phyloP scores from a whole-genome alignment of 2,329 filamentous ascomycete genomes.

The Epichloe elymi region DNA sequence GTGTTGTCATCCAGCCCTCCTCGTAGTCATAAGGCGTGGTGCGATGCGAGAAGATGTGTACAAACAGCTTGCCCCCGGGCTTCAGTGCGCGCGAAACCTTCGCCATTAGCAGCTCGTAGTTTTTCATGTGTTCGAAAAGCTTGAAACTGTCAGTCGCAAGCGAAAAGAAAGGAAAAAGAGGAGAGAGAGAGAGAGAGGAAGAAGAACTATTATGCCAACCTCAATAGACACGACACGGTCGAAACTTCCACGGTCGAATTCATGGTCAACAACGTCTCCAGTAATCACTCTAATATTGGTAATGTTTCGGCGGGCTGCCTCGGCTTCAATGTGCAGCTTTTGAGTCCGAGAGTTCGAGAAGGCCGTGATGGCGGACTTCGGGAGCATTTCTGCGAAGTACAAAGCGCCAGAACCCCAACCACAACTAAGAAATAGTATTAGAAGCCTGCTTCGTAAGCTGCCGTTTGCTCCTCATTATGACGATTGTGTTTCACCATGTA shows the following conservation, averaged over 20 bases:
- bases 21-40: conserved; percentile 58
- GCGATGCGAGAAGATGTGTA: conserved; percentile 54
- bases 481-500: not conserved
- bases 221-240: conserved; percentile 57
- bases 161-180: too few species aligned
- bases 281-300: conserved; percentile 51
- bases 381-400: conserved; percentile 53
- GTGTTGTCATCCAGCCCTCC: conserved; percentile 59
- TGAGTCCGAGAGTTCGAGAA: conserved; percentile 60
- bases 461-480: not conserved
- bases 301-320: conserved; percentile 42
- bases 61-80: conserved; percentile 52
- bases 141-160: conserved; percentile 15
- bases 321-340: conserved; percentile 50
- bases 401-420: conserved; percentile 55
- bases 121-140: conserved; percentile 68
- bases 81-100: conserved; percentile 48
- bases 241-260: conserved; percentile 44
- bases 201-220: conserved; percentile 12
- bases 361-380: conserved; percentile 46
- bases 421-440: conserved; percentile 30
- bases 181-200: too few species aligned
- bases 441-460: not conserved
- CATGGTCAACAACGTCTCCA: conserved; percentile 52
- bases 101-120: conserved; percentile 53